phyloP scores from a whole-genome alignment of 495 filamentous ascomycete species.

The Lasiosphaeris hirsuta region DNA sequence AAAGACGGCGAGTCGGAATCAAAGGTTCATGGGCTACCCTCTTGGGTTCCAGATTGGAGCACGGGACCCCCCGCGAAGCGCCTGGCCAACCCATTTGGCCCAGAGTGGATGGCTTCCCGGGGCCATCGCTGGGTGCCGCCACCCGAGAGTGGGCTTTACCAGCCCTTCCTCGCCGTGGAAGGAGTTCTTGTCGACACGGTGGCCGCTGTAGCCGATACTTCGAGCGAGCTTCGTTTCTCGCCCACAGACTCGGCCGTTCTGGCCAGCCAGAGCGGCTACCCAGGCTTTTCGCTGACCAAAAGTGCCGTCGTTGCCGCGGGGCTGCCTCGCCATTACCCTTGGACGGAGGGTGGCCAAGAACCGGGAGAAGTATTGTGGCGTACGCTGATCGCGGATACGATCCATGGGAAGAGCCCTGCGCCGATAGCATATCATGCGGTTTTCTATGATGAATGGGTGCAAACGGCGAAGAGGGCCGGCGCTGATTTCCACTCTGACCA shows the following conservation, averaged over 20 bases:
- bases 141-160: background rate
- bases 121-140: background rate
- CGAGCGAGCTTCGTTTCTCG: background rate
- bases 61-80: background rate
- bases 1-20: background rate
- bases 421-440: background rate
- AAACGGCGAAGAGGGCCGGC: background rate
- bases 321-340: background rate
- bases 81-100: background rate
- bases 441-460: background rate
- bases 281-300: background rate
- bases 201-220: background rate
- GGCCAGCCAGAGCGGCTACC: background rate
- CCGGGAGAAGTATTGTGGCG: background rate
- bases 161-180: background rate
- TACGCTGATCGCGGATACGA: background rate
- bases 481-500: background rate
- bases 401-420: background rate
- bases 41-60: conserved; percentile 2
- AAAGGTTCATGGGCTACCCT: background rate
- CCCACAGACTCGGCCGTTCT: background rate
- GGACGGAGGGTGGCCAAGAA: background rate
- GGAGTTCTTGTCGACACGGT: background rate
- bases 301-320: background rate
- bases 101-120: too few relatives aligned